Evolutionary conservation across 73 alveolate genomes (phyloP).

Genomic region (Tetrahymena elliotti): DNA sequence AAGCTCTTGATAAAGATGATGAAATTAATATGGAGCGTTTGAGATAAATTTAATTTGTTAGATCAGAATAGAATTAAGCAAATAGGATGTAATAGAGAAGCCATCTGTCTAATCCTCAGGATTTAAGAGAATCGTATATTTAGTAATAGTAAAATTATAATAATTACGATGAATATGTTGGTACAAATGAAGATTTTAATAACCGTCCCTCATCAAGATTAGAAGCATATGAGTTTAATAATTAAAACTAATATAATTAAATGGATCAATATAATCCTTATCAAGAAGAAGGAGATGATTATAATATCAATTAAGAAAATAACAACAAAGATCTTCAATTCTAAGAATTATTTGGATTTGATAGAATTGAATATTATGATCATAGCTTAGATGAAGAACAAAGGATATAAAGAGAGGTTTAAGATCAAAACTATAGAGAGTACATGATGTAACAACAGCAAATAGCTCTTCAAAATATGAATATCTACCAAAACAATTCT

Average conservation of each 20-base stretch:
- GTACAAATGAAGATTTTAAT: neutral
- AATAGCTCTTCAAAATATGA: neutral
- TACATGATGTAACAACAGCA: neutral
- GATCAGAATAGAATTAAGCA: neutral
- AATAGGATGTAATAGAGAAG: neutral
- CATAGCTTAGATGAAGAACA: neutral
- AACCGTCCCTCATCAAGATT: neutral
- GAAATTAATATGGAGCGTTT: neutral
- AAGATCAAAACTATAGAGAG: neutral
- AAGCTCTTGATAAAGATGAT: neutral
- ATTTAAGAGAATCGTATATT: neutral
- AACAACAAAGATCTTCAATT: neutral
- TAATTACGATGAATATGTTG: neutral
- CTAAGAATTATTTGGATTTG: neutral
- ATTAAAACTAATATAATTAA: neutral
- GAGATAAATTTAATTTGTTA: neutral
- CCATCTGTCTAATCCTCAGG: neutral
- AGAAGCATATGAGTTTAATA: neutral
- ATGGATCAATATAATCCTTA: neutral
- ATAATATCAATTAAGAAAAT: neutral
- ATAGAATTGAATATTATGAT: neutral
- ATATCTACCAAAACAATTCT: neutral
- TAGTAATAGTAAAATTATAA: neutral
- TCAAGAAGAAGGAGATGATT: neutral
- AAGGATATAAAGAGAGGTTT: neutral